Evolutionary conservation across 2,329 filamentous ascomycete species (phyloP).

Genomic region (Thermothelomyces thermophilus): DNA sequence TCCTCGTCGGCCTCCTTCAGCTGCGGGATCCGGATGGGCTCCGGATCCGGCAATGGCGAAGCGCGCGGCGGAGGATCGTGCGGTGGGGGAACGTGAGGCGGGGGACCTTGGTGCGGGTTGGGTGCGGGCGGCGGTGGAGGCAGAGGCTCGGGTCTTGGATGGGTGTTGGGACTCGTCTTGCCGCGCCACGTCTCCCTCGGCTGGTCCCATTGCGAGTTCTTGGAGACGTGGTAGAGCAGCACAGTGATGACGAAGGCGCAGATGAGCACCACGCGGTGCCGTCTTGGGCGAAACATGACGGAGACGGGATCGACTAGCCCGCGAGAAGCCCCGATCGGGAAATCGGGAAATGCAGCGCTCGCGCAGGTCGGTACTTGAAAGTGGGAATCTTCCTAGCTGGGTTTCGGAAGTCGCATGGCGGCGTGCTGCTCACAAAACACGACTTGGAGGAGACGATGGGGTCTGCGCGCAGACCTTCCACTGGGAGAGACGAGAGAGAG

Average conservation of each 20-base stretch:
- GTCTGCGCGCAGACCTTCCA: too few relatives aligned
- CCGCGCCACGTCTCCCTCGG: slow-evolving; percentile 19
- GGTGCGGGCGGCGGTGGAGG: slow-evolving; percentile 3
- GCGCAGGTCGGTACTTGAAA: not conserved
- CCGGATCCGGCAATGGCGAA: not conserved
- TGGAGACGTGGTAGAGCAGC: slow-evolving; percentile 44
- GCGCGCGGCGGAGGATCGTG: not conserved
- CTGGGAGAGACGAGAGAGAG: too few relatives aligned
- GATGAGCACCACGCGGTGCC: slow-evolving; percentile 55
- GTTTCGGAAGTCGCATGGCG: slow-evolving; percentile 4
- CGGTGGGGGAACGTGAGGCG: too few relatives aligned
- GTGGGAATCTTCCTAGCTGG: not conserved
- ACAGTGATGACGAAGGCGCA: slow-evolving; percentile 50
- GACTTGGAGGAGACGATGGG: not conserved
- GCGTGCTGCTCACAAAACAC: not conserved
- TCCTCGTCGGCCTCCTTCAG: slow-evolving; percentile 26
- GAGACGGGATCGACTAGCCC: not conserved
- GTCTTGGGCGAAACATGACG: slow-evolving; percentile 50
- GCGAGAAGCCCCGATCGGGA: not conserved
- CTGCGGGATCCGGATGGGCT: slow-evolving; percentile 25
- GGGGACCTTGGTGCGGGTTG: not conserved
- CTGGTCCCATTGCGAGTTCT: slow-evolving; percentile 34
- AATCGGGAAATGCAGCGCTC: not conserved
- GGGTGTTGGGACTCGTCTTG: slow-evolving; percentile 4
- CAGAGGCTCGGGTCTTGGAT: slow-evolving; percentile 1